Base-by-base conservation (phyloP, 2,329 filamentous ascomycete genomes). In the Lachnellula arida region DNA sequence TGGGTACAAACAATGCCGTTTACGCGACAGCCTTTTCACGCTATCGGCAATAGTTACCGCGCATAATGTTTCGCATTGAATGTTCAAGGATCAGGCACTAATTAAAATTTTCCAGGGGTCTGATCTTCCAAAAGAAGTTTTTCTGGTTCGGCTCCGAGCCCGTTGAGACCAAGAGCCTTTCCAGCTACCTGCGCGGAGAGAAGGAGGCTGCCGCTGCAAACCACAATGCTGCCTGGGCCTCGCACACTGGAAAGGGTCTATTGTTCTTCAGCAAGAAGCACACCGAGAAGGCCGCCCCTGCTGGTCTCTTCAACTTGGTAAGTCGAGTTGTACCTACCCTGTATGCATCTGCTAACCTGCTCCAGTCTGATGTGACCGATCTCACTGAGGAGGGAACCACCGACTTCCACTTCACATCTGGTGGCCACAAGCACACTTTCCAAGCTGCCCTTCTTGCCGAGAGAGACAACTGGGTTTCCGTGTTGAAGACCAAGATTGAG, bases 241-340 rank as follows among this genome's bases (percentile, higher is more conserved):
- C 85, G 65, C 85, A 96, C 80, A 97, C 93, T 57, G 93, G 93
- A 73, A 96, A 96, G 81, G 94, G 94, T 70, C 87, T 97, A 19
- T 80, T 97, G 43, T 96, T 95, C 81, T 89, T 90, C 75, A 87
- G 88, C 75, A 70, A 70, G 84, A 86, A 89, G 75, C 79, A 81
- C 51, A 81, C 85, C 69, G 88, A 96, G 76, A 96, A 95, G 84
- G 79, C 83, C 63, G 81, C 82, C 58, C 92, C 93, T 59, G 80
- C 85, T 65, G 88, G 90, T 69, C 86, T 94, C 67, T 87, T 97
- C 73, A 89, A 90, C 75, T 77, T 97, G 72, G 91, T 96, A 82
- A 70, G 88, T 72, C 54, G 8, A 32, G 3, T 32, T 8, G 9
- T 15, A 14, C 14, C 6, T 17, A 11, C 28, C 2, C 8, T 32